Evolutionary conservation across 2,329 filamentous ascomycete species (phyloP).

Genomic region (Pyrenochaeta sp.): DNA sequence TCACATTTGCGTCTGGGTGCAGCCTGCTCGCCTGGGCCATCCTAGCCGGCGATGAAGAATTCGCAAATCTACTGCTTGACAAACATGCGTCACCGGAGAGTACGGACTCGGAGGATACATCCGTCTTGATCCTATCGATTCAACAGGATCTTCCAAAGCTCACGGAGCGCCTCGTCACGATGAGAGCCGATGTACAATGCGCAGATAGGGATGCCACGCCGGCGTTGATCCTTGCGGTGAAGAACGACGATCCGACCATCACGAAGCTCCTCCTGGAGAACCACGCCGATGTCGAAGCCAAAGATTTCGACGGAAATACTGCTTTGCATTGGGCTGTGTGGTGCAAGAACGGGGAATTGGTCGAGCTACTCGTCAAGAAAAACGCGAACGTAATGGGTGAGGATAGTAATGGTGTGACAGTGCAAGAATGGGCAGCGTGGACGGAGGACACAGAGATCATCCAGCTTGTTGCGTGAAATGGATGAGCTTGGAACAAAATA

Average conservation of each 20-base stretch:
- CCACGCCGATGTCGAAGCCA: background rate
- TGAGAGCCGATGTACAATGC: constrained; percentile 2
- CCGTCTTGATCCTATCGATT: background rate
- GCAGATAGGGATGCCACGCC: background rate
- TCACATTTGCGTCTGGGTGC: background rate
- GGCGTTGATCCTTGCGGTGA: constrained; percentile 1
- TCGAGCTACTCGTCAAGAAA: background rate
- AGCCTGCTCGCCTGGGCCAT: constrained; percentile 2
- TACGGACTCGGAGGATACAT: background rate
- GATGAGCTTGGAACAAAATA: background rate
- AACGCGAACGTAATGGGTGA: background rate
- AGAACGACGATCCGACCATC: background rate
- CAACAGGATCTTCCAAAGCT: background rate
- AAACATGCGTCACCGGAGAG: background rate
- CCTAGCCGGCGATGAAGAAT: background rate
- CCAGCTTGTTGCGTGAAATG: background rate
- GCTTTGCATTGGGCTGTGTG: constrained; percentile 2
- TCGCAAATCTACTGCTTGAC: background rate
- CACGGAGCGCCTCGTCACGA: background rate
- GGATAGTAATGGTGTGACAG: background rate
- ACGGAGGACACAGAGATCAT: background rate
- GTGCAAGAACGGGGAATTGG: background rate
- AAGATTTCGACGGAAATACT: background rate
- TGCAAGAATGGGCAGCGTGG: background rate
- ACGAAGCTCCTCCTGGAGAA: background rate